Evolutionary conservation across 495 filamentous ascomycete genomes (phyloP), one percentile per base, ranked within the genome.

Genomic region (Penicillium cosmopolitanum): DNA sequence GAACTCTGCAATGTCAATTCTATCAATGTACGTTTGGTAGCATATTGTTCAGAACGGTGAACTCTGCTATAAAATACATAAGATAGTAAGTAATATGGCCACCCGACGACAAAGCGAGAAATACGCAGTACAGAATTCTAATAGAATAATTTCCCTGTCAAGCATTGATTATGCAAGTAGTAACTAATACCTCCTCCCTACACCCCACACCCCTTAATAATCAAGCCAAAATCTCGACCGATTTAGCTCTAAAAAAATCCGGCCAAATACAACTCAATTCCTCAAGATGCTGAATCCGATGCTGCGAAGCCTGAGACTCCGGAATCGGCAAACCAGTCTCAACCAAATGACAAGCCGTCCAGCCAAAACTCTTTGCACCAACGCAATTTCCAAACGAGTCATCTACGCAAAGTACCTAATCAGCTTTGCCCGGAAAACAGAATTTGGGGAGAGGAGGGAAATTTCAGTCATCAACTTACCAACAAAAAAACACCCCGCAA

Each of bases 331-430:
- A 5, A 0, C 46, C 46, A 23, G 3, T 12, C 46, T 48, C 46
- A 28, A 48, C 23, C 15, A 48, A 48, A 15, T 48, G 46, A 28
- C 18, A 23, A 23, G 46, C 46, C 11, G 18, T 48, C 46, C 46
- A 48, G 2, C 46, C 46, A 48, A 48, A 48, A 1, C 9, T 28
- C 23, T 28, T 48, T 21, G 46, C 46, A 2, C 46, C 46, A 48
- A 28, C 46, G n/a, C 46, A 48, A n/a, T 48, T 48, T 3, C 46
- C 46, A 48, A 48, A 23, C 5, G 46, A 48, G 15, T 48, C 46
- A 48, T 48, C 46, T 48, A 44, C 23, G 3, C 23, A n/a, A n/a
- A 40, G 36, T 15, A 40, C 10, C 36, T 13, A 7, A 31, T 8
- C 2, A 31, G 0, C 28, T 9, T 31, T 9, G 1, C 5, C 28